A percentile compares a stretch with the other conserved stretches of the same genome.
Conservation (phyloP, 192 early-diverging fungal species). For the Chytriomyces sp. region DNA sequence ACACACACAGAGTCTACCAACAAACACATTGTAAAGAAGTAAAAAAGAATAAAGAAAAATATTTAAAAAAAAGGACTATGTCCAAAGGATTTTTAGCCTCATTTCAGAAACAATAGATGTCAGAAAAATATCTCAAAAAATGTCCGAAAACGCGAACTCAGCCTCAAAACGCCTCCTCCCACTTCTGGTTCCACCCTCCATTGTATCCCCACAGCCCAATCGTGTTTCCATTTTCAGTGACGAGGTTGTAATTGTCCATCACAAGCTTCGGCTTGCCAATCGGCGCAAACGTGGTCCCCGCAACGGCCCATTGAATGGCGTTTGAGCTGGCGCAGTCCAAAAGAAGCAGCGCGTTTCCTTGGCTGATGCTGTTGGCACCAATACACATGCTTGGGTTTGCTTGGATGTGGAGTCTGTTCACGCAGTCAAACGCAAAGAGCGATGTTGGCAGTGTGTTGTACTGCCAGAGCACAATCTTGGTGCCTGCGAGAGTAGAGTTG, state of each 20-base stretch:
- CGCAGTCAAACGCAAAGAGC: conserved; percentile 3
- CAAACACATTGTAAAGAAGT: not conserved
- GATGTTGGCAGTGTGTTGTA: not conserved
- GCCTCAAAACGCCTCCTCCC: not conserved
- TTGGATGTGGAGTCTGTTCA: not conserved
- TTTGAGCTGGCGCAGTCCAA: not conserved
- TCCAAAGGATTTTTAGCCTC: not conserved
- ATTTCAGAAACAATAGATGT: not conserved
- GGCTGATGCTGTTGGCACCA: not conserved
- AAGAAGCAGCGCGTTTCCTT: not conserved
- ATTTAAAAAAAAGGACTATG: not conserved
- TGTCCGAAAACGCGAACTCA: not conserved
- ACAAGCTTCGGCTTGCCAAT: not conserved
- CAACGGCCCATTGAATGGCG: conserved; percentile 5
- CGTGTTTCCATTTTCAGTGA: not conserved
- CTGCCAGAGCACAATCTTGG: not conserved
- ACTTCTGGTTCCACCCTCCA: conserved; percentile 6
- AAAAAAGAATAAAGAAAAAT: not conserved
- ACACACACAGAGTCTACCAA: not conserved
- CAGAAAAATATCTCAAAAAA: conserved; percentile 2
- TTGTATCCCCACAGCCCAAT: not conserved
- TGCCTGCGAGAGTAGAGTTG: not conserved
- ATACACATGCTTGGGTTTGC: not conserved
- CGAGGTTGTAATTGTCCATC: no score
- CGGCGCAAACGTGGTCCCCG: not conserved